Base-by-base conservation (phyloP, 139 green algal species). In the Trebouxia sp. region DNA sequence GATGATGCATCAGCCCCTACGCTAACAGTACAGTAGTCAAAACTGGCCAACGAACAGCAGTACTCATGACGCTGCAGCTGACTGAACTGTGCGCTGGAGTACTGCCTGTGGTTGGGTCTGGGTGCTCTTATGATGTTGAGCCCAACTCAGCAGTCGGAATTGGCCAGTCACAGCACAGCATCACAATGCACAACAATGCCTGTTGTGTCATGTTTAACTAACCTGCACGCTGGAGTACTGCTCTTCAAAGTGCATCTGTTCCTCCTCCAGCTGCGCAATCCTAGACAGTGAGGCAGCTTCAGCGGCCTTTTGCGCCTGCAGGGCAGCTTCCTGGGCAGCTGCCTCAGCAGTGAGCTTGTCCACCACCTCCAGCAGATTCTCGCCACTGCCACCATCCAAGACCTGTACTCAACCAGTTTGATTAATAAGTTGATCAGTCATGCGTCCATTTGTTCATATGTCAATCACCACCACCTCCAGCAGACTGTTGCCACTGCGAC, bases 361-460 rank as follows among this genome's bases (percentile, higher is more conserved):
- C 70, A 92, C 85, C 56, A 83, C 76, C 48, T 94, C 90, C n/a
- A 94, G 83, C 77, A 94, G 82, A 80, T 92, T 94, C 32, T 89
- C 88, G 28, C 90, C 90, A 20, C 88, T 87, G 28, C 90, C 90
- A 20, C 88, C 82, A 72, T 88, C 58, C 28, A 92, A 50, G 28
- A 89, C 79, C 83, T 90, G 74, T 47, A 32, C 28, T n/a, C 28
- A n/a, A 75, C 17, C 17, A 15, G 26, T 32, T 75, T 0, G 9
- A n/a, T 11, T 22, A 42, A 39, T 4, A 15, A 53, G 37, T 42
- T 5, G 32, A 51, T 47, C 65, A 51, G 32, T 43, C 28, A 42
- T n/a, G 7, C 28, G 17, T 28, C 14, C 65, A 75, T 50, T 10
- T 9, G 41, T 26, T 12, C 41, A 55, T 24, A 8, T 62, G 10